Evolutionary conservation across 352 stramenopile species (phyloP), one percentile per base, ranked within the genome.

Genomic region (Phytophthora quininea): DNA sequence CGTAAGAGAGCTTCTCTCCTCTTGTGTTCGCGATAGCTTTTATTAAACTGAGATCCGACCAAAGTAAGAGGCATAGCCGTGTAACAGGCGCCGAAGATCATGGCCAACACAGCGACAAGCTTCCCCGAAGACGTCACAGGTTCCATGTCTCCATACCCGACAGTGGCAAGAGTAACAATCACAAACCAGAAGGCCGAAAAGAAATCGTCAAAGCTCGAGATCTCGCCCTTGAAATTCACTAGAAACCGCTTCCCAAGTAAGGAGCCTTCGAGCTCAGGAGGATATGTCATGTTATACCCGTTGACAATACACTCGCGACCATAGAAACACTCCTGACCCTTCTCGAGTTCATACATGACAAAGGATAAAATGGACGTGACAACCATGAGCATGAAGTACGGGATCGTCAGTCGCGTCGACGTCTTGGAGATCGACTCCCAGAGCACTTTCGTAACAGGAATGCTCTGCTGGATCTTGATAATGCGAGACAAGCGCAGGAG

Each of bases 111-210:
- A 3, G 83, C 81, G 11, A 93, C 82, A 37, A 93, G 81, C 58
- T 91, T 91, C 30, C 85, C 85, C 3, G 74, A 71, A 19, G 74
- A 88, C 29, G 77, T 87, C 14, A 88, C 80, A 12, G 85, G 80
- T 56, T 91, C 82, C 76, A 93, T 91, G 56, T 93, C 86, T 30
- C 86, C 86, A 40, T 93, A 93, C 0, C 86, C 86, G 31, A 91
- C 75, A 9, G 86, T 91, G 19, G 82, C 75, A 55, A 92, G 48
- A 8, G 87, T 95, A 11, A 93, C 85, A 52, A 92, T 91, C n/a
- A 91, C 82, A 58, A 95, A 92, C 86, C 86, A 95, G 64, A 95
- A 89, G 12, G 80, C 84, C 9, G 82, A 90, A 40, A 95, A 93
- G 55, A 95, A 90, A 47, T 95, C 85, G 33, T 90, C 79, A 46